Conservation (phyloP, 495 filamentous ascomycete species). For the Glutinoglossum americanum region DNA sequence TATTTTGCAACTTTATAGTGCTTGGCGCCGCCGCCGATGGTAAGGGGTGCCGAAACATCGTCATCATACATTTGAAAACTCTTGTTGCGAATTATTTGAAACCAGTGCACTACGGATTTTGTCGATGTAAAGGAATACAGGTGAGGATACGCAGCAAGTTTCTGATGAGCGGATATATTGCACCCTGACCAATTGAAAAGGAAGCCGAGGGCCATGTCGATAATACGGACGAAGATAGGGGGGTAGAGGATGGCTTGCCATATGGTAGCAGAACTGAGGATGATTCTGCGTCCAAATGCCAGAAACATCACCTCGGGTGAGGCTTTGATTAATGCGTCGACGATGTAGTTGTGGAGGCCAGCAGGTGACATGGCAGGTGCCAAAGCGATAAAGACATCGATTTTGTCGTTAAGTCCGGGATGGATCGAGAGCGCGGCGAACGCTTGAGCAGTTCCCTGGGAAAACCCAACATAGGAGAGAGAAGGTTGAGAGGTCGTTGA, state of each 20-base stretch:
- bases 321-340: conserved; percentile 81
- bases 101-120: conserved; percentile 95
- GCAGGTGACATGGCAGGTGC: conserved; percentile 92
- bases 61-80: conserved; percentile 98
- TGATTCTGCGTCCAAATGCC: conserved; percentile 83
- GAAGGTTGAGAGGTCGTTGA: conserved; percentile 60
- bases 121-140: conserved; percentile 90
- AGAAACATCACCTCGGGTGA: conserved; percentile 85
- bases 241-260: conserved; percentile 94
- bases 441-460: conserved; percentile 88
- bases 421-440: conserved; percentile 92
- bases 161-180: conserved; percentile 75
- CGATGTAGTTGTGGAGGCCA: conserved; percentile 68
- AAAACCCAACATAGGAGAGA: conserved; percentile 93
- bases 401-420: conserved; percentile 73
- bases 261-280: conserved; percentile 83
- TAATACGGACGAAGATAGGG: conserved; percentile 74
- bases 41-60: conserved; percentile 49
- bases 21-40: conserved; percentile 26
- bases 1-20: conserved; percentile 89
- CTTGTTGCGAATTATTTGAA: conserved; percentile 90
- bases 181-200: conserved; percentile 78
- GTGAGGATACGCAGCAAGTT: conserved; percentile 91
- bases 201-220: conserved; percentile 59
- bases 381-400: conserved; percentile 93